phyloP scores from a whole-genome alignment of 768 basidiomycete genomes.

The Roridomyces roridus region DNA sequence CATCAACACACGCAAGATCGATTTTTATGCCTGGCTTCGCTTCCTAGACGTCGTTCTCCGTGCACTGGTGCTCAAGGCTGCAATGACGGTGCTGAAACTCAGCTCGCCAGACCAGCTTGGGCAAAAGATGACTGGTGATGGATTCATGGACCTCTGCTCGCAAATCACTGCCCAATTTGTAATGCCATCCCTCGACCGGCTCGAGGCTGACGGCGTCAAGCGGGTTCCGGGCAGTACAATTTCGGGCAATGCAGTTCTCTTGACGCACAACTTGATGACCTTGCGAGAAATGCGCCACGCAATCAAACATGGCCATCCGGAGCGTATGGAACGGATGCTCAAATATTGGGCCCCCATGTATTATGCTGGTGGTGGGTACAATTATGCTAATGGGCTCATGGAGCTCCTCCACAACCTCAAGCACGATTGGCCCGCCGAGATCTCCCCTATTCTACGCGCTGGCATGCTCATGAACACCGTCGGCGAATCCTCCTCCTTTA shows the following conservation, averaged over 20 bases:
- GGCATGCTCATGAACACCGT: slow-evolving; percentile 31
- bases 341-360: slow-evolving; percentile 30
- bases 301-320: slow-evolving; percentile 28
- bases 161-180: not conserved
- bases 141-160: not conserved
- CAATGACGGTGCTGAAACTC: not conserved
- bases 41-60: slow-evolving; percentile 13
- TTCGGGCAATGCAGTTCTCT: slow-evolving; percentile 7
- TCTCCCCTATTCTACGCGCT: slow-evolving; percentile 18
- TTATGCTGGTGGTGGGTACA: slow-evolving; percentile 26
- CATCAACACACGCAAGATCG: slow-evolving; percentile 12
- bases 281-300: slow-evolving; percentile 26
- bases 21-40: slow-evolving; percentile 19
- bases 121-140: not conserved
- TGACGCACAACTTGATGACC: slow-evolving; percentile 25
- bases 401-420: slow-evolving; percentile 30
- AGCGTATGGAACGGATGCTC: slow-evolving; percentile 21
- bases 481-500: slow-evolving; percentile 22
- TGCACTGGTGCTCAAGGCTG: slow-evolving; percentile 1
- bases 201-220: slow-evolving; percentile 9
- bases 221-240: not conserved
- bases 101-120: not conserved
- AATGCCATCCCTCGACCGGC: slow-evolving; percentile 2
- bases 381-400: slow-evolving; percentile 33
- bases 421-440: slow-evolving; percentile 29